Evolutionary conservation across 169 alveolate genomes (phyloP).

Genomic region (Pseudocohnilembus persalinus): DNA sequence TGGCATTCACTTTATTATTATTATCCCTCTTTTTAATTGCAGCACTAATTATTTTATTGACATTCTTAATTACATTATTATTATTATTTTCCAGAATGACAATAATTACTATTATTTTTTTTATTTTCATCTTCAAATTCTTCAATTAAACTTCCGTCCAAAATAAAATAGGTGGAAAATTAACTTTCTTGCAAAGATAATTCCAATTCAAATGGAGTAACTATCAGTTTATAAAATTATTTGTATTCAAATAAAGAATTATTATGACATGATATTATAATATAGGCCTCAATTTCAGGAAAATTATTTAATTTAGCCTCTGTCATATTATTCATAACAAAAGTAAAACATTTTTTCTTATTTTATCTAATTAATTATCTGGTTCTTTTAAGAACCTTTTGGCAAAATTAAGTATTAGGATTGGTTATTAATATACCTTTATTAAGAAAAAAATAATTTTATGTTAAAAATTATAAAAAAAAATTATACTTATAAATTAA

Average conservation of each 20-base stretch:
- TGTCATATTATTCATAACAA: conserved; percentile 43
- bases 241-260: conserved; percentile 37
- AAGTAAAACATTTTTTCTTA: conserved; percentile 28
- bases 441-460: too few species aligned
- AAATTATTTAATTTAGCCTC: conserved; percentile 40
- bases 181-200: conserved; percentile 19
- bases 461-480: too few species aligned
- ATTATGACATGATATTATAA: conserved; percentile 30
- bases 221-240: conserved; percentile 31
- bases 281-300: conserved; percentile 45
- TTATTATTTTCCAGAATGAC: conserved; percentile 1
- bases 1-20: not conserved
- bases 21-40: conserved; percentile 7
- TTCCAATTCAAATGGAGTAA: conserved; percentile 42
- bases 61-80: not conserved
- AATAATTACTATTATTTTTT: not conserved
- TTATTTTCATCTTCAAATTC: conserved; percentile 9
- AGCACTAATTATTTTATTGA: not conserved
- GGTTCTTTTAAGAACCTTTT: not conserved
- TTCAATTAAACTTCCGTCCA: not conserved
- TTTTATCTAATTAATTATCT: not conserved
- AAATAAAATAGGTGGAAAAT: not conserved
- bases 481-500: too few species aligned
- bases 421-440: conserved; percentile 4
- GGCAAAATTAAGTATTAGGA: conserved; percentile 9